phyloP scores from a whole-genome alignment of 176 grass and related monocot genomes.

The Tillandsia leiboldiana region DNA sequence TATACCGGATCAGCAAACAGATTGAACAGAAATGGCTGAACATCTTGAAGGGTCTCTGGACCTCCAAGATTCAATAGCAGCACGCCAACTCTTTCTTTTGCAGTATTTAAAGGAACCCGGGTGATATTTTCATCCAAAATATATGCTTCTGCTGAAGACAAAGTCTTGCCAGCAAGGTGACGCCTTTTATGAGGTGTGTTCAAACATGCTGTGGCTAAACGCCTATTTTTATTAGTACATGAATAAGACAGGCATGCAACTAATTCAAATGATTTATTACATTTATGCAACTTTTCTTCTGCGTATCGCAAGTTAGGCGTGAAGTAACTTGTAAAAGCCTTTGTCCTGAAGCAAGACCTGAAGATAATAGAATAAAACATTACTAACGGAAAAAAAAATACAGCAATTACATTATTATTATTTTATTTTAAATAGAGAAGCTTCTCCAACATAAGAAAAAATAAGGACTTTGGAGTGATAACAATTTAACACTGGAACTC shows the following conservation, averaged over 20 bases:
- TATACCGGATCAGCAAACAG: slow-evolving; percentile 88
- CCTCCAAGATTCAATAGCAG: slow-evolving; percentile 95
- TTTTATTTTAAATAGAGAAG: no score
- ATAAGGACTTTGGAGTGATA: background rate
- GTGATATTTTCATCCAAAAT: slow-evolving; percentile 27
- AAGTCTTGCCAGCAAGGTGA: slow-evolving; percentile 19
- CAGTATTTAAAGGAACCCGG: slow-evolving; percentile 15
- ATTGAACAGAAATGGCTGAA: slow-evolving; percentile 96
- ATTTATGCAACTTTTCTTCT: slow-evolving; percentile 7
- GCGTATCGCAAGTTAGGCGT: background rate
- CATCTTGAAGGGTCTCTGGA: slow-evolving; percentile 78
- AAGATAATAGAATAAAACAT: slow-evolving; percentile 5
- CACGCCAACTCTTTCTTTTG: slow-evolving; percentile 69
- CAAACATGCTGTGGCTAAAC: background rate
- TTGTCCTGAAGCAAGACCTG: background rate
- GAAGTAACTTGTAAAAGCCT: background rate
- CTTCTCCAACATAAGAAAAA: no score
- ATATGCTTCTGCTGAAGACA: slow-evolving; percentile 23
- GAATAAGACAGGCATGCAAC: slow-evolving; percentile 17
- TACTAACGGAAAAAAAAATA: background rate
- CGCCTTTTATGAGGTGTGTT: slow-evolving; percentile 6
- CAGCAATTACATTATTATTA: background rate
- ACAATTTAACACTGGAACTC: background rate
- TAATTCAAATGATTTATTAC: slow-evolving; percentile 21
- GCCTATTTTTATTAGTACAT: slow-evolving; percentile 10